These are phyloP conservation scores for Corchorus capsularis DNA, from an alignment of 345 rosid species.

Conservation along the genomic window DNA sequence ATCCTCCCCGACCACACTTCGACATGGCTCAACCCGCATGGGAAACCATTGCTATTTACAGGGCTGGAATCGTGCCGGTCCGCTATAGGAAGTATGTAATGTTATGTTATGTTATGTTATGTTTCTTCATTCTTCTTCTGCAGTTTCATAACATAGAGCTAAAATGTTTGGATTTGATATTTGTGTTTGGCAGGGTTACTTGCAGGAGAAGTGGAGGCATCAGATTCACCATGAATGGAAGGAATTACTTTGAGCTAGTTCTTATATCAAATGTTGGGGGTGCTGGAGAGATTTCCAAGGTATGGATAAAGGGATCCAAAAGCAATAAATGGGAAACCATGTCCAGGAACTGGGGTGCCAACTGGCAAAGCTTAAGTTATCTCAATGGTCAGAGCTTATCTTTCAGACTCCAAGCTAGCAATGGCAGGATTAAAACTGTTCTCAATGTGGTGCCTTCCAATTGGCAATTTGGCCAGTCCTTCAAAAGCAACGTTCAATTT, in stretches of 20 bases:
- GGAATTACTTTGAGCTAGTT: conserved; percentile 66
- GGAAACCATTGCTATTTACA: conserved; percentile 64
- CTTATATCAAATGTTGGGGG: conserved; percentile 71
- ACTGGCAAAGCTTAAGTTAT: conserved; percentile 70
- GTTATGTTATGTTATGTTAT: no score
- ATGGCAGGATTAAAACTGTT: conserved; percentile 47
- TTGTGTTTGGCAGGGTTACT: conserved; percentile 44
- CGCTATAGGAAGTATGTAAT: conserved; percentile 59
- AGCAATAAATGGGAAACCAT: conserved; percentile 53
- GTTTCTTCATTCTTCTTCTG: neutral
- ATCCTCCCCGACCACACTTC: conserved; percentile 71
- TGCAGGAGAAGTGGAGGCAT: conserved; percentile 70
- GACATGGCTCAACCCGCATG: conserved; percentile 84
- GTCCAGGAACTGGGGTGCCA: conserved; percentile 73
- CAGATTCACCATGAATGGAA: conserved; percentile 71
- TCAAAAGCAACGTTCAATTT: conserved; percentile 57
- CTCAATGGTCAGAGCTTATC: conserved; percentile 70
- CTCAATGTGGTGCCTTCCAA: conserved; percentile 47
- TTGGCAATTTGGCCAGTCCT: conserved; percentile 74
- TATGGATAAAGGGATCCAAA: conserved; percentile 62
- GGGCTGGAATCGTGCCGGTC: conserved; percentile 75
- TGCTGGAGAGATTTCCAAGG: conserved; percentile 54
- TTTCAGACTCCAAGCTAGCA: conserved; percentile 51
- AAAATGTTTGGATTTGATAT: neutral
- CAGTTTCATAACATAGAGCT: neutral